Evolutionary conservation across 1,284 basidiomycete genomes (phyloP).

Genomic region (Marasmius oreades): DNA sequence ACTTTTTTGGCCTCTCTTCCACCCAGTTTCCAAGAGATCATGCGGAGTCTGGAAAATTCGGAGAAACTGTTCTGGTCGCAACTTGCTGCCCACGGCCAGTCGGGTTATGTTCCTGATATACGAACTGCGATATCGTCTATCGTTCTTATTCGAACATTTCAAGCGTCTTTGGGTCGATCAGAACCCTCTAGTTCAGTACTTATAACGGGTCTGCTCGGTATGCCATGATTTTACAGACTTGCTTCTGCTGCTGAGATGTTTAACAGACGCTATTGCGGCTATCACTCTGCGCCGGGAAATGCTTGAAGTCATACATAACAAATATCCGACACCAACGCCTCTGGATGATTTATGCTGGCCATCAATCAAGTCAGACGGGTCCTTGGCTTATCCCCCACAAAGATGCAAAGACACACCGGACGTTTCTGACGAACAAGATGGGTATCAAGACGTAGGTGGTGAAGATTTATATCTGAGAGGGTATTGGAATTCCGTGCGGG

Average conservation of each 20-base stretch:
- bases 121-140: slow-evolving; percentile 72
- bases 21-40: slow-evolving; percentile 56
- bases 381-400: slow-evolving; percentile 27
- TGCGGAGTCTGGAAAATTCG: slow-evolving; percentile 58
- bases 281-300: slow-evolving; percentile 81
- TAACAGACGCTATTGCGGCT: slow-evolving; percentile 62
- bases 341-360: slow-evolving; percentile 73
- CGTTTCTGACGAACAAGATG: slow-evolving; percentile 33
- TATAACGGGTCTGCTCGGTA: slow-evolving; percentile 68
- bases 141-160: slow-evolving; percentile 70
- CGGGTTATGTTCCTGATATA: slow-evolving; percentile 66
- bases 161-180: slow-evolving; percentile 71
- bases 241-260: slow-evolving; percentile 2
- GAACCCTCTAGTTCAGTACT: slow-evolving; percentile 46
- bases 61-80: slow-evolving; percentile 70
- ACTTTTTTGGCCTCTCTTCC: slow-evolving; percentile 35
- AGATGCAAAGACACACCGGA: slow-evolving; percentile 23
- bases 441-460: slow-evolving; percentile 20
- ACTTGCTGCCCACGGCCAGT: slow-evolving; percentile 51
- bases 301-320: slow-evolving; percentile 64
- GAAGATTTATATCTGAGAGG: slow-evolving; percentile 31
- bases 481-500: slow-evolving; percentile 62
- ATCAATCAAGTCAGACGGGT: slow-evolving; percentile 40
- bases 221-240: slow-evolving; percentile 17
- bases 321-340: slow-evolving; percentile 44